A percentile compares a stretch with the other conserved stretches of the same genome.
Conservation (phyloP, 139 green algal species). For the Micromonas pusilla region DNA sequence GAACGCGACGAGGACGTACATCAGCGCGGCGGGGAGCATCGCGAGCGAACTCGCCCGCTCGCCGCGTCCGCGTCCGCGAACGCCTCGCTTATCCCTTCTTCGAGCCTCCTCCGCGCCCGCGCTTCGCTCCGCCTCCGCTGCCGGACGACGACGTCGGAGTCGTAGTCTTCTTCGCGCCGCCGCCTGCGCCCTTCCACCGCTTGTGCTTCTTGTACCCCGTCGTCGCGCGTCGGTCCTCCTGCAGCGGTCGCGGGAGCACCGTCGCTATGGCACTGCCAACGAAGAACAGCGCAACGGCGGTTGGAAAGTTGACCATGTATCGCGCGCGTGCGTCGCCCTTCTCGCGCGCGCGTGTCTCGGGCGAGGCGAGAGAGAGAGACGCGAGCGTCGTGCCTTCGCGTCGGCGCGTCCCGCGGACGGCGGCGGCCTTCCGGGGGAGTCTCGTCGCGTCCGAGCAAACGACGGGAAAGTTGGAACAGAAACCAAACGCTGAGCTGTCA, state of each 20-base stretch:
- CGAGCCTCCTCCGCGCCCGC: no score
- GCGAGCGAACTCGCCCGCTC: no score
- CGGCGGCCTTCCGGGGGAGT: no score
- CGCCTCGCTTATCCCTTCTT: no score
- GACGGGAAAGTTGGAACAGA: no score
- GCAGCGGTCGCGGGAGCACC: not conserved
- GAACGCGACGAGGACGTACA: no score
- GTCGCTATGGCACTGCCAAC: not conserved
- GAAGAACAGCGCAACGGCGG: not conserved
- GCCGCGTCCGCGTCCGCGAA: no score
- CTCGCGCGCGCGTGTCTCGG: not conserved
- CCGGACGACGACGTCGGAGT: not conserved
- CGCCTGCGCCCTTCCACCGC: not conserved
- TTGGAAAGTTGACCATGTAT: not conserved
- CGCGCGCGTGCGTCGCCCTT: not conserved
- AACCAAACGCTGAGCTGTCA: no score
- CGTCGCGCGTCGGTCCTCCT: not conserved
- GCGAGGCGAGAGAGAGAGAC: not conserved
- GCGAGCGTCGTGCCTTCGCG: no score
- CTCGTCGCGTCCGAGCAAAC: no score
- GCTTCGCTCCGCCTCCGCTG: not conserved
- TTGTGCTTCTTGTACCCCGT: not conserved
- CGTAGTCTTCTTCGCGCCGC: not conserved
- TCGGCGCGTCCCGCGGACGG: no score
- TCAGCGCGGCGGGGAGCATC: no score